phyloP scores from a whole-genome alignment of 208 protist genomes.

The Acanthamoeba healyi region DNA sequence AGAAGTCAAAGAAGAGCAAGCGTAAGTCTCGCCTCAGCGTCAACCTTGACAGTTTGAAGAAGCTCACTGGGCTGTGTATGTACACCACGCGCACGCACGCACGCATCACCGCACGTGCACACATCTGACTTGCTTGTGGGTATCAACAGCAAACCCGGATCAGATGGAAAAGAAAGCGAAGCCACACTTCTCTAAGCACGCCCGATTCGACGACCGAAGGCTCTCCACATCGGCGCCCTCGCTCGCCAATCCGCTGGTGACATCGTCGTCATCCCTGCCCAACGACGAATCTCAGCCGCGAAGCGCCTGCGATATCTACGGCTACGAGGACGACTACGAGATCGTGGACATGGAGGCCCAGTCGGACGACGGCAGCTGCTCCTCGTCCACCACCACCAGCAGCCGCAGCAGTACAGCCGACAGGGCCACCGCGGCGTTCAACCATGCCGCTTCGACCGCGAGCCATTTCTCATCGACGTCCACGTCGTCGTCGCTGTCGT shows the following conservation, averaged over 20 bases:
- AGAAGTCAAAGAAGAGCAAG: background rate
- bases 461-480: background rate
- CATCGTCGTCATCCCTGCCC: background rate
- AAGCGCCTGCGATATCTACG: background rate
- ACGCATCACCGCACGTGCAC: background rate
- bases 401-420: background rate
- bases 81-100: background rate
- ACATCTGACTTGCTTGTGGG: background rate
- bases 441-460: background rate
- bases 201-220: background rate
- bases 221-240: conserved; percentile 38
- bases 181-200: background rate
- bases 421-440: background rate
- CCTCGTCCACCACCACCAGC: background rate
- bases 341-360: background rate
- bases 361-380: background rate
- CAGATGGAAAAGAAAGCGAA: background rate
- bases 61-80: background rate
- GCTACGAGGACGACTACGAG: background rate
- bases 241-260: background rate
- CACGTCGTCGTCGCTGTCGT: background rate
- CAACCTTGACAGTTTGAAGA: background rate
- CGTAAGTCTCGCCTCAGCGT: conserved; percentile 39
- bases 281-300: no score
- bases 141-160: background rate